Conservation (phyloP, 257 asterid genomes). For the Solanum boliviense region DNA sequence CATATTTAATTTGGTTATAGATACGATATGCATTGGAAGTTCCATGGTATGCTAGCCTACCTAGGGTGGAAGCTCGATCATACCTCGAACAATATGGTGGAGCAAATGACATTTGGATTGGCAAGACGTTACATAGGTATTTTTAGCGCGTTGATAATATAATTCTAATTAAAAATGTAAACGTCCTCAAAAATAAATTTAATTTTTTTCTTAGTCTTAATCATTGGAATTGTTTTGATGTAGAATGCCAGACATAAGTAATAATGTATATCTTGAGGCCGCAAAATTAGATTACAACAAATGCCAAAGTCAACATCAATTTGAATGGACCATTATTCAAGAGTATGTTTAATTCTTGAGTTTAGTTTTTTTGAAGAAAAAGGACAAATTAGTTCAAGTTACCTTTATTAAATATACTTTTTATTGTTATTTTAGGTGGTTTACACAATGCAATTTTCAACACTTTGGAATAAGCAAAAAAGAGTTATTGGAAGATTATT, state of each 20-base stretch:
- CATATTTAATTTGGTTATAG: neutral
- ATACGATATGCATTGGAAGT: neutral
- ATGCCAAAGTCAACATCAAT: neutral
- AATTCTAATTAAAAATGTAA: neutral
- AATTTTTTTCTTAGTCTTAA: neutral
- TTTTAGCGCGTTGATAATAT: neutral
- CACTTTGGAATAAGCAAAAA: neutral
- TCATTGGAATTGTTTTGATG: neutral
- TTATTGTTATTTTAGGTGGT: neutral
- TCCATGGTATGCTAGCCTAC: neutral
- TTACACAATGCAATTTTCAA: neutral
- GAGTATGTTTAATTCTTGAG: neutral
- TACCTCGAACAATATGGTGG: neutral
- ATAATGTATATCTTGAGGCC: neutral
- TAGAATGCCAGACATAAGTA: neutral
- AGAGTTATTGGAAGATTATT: neutral
- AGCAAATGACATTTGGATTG: neutral
- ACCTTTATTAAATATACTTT: neutral
- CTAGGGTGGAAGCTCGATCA: neutral
- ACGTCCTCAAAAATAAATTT: neutral
- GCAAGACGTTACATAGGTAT: neutral
- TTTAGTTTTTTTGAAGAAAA: no score
- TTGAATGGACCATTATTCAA: neutral
- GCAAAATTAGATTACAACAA: neutral
- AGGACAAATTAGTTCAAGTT: neutral